Base-by-base conservation (phyloP, 1,284 basidiomycete species). In the Austropuccinia psidii region DNA sequence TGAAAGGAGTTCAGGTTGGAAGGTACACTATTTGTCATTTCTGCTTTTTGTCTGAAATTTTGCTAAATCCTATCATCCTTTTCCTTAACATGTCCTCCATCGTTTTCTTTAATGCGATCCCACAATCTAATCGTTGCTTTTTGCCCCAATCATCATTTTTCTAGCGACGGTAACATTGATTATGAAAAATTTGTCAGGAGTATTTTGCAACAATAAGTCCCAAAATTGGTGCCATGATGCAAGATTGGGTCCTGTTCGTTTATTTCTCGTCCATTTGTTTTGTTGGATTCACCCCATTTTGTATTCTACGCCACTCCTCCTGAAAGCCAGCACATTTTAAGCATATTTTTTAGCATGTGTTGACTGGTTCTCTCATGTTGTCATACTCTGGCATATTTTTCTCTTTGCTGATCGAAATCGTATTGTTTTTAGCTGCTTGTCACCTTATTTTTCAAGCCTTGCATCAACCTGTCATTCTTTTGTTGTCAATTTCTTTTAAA, bases 171-270 rank as follows among this genome's bases (percentile, higher is more conserved):
- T 33, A 96, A 94, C 80, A 89, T 98, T 80, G 95, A 98, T 84
- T 98, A 98, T 82, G 93, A 95, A 82, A 92, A 91, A 24, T 95
- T 95, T 79, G 92, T 95, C 52, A 88, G 91, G 80, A 91, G 91
- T 52, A 93, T 95, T 78, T 86, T 95, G 49, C 76, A 76, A 73
- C 80, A 81, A 77, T 81, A 67, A 54, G n/a, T n/a, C n/a, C n/a
- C 41, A n/a, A 9, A n/a, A 9, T 45, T 45, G 41, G 11, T 19
- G n/a, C 9, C 9, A 29, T 29, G 54, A 57, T 11, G 27, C 54
- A 29, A 11, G 54, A 29, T 11, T 11, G 21, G 41, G 9, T 45
- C 9, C n/a, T 45, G 41, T 45, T 45, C 9, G 41, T 11, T 9
- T 45, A 45, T 45, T 11, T 9, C 9, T 45, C n/a, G 41, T 45